A percentile compares a stretch with the other conserved stretches of the same genome.
phyloP scores from a whole-genome alignment of 129 eudicot species.

The Artemisia tridentata region DNA sequence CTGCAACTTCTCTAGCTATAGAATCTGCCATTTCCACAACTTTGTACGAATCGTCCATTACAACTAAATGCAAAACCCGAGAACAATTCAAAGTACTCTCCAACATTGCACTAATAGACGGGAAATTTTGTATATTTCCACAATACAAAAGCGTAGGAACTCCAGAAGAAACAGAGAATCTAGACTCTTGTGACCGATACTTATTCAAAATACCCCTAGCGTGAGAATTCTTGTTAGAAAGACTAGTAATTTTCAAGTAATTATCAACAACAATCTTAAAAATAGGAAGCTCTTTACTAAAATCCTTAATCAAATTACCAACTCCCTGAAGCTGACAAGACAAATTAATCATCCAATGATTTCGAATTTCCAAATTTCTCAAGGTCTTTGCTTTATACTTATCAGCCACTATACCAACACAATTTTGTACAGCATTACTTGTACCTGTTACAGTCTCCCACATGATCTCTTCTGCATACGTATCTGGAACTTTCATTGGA shows the following conservation, averaged over 20 bases:
- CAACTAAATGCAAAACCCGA: constrained; percentile 48
- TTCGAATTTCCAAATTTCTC: constrained; percentile 55
- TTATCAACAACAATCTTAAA: constrained; percentile 54
- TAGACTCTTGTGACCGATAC: constrained; percentile 50
- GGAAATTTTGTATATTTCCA: constrained; percentile 36
- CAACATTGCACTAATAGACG: constrained; percentile 49
- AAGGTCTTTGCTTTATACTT: constrained; percentile 66
- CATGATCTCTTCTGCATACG: constrained; percentile 71
- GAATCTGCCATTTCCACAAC: constrained; percentile 47
- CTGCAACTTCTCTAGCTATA: constrained; percentile 56
- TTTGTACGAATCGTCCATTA: constrained; percentile 60
- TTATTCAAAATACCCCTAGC: constrained; percentile 55
- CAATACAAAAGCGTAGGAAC: constrained; percentile 47
- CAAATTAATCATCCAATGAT: constrained; percentile 85
- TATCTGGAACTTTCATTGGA: constrained; percentile 36
- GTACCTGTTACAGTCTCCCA: constrained; percentile 60
- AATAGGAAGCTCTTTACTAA: constrained; percentile 66
- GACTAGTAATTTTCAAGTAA: constrained; percentile 50
- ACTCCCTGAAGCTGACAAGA: constrained; percentile 74
- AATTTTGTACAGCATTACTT: constrained; percentile 46
- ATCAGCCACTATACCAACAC: constrained; percentile 81
- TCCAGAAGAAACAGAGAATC: constrained; percentile 44
- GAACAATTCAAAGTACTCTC: constrained; percentile 55
- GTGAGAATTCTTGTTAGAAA: constrained; percentile 56
- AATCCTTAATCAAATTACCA: constrained; percentile 61